Base-by-base conservation (phyloP, 371 early-diverging fungal genomes). In the Quaeritorhiza haematococci region DNA sequence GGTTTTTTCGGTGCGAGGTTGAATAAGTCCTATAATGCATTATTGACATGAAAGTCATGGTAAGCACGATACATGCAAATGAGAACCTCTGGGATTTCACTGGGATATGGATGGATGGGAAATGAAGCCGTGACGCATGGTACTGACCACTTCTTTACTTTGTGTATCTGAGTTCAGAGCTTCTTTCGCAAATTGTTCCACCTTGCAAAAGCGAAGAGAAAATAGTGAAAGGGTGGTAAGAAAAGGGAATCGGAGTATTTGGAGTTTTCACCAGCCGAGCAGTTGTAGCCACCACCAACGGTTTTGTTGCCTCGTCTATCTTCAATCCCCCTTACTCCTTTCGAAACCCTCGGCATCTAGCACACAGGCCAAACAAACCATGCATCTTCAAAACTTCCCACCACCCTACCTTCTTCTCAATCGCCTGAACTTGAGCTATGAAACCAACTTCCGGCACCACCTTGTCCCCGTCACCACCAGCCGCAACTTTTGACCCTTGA, bases 1-100 rank as follows among this genome's bases (percentile, higher is more conserved):
- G 93, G 85, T 48, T 86, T 88, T 62, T 82, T 84, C 6, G 94
- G 92, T 23, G 89, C 90, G 29, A 93, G 65, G 33, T 88, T 83
- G 48, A 79, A 76, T 1, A 92, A 75, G 66, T 91, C 91, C 84
- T 50, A 21, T 65, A 21, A 13, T 1, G 49, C 34, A 1, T 17
- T 21, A 15, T 67, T 60, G n/a, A 66, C 26, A 15, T 68, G 87
- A 66, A 51, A 42, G 21, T 48, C 52, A 46, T 28, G 45, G 45
- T 53, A 46, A 34, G n/a, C 53, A 19, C 21, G 49, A 42, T 41
- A 49, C 24, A 43, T 32, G 42, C 33, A 26, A 8, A 13, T 5
- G 33, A 7, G 32, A 8, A n/a, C n/a, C n/a, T n/a, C n/a, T n/a
- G n/a, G n/a, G n/a, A n/a, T n/a, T n/a, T n/a, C n/a, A n/a, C n/a